phyloP scores from a whole-genome alignment of 495 filamentous ascomycete species.

The Xylaria intraflava region DNA sequence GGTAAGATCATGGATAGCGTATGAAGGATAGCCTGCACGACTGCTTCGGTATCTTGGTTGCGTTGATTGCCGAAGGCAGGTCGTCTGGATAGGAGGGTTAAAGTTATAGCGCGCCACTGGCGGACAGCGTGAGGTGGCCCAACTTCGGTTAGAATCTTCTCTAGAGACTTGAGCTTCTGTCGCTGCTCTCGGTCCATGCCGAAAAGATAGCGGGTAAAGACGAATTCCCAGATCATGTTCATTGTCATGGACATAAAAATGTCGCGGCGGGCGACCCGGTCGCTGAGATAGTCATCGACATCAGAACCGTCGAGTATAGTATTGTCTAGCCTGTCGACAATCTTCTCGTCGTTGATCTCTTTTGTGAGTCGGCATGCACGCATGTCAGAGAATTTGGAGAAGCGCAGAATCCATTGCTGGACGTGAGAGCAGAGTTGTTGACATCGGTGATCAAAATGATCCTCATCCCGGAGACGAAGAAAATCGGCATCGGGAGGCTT shows the following conservation, averaged over 20 bases:
- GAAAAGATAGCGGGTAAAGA: conserved; percentile 96
- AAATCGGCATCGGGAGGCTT: conserved; percentile 63
- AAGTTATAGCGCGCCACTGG: conserved; percentile 91
- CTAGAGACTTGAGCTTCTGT: conserved; percentile 89
- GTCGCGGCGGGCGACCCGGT: conserved; percentile 79
- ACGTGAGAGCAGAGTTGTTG: conserved; percentile 89
- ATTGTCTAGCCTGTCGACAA: conserved; percentile 87
- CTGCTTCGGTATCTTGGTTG: conserved; percentile 78
- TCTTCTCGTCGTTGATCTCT: conserved; percentile 79
- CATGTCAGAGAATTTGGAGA: conserved; percentile 92
- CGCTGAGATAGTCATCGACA: conserved; percentile 74
- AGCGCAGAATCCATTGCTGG: conserved; percentile 91
- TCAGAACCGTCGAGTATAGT: conserved; percentile 89
- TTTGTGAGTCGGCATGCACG: conserved; percentile 71
- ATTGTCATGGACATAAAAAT: conserved; percentile 96
- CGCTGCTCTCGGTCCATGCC: conserved; percentile 97
- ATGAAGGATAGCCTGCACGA: conserved; percentile 75
- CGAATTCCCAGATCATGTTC: conserved; percentile 96
- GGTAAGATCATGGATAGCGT: conserved; percentile 74
- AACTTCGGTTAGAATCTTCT: conserved; percentile 84
- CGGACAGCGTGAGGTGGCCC: conserved; percentile 76
- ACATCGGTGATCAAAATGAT: conserved; percentile 92
- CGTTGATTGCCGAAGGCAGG: conserved; percentile 68
- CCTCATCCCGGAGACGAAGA: conserved; percentile 75
- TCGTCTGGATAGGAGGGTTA: conserved; percentile 77